Percentiles rank a stretch among this genome's conserved stretches.
phyloP scores from a whole-genome alignment of 805 yeast genomes.

The Yarrowia osloensis region DNA sequence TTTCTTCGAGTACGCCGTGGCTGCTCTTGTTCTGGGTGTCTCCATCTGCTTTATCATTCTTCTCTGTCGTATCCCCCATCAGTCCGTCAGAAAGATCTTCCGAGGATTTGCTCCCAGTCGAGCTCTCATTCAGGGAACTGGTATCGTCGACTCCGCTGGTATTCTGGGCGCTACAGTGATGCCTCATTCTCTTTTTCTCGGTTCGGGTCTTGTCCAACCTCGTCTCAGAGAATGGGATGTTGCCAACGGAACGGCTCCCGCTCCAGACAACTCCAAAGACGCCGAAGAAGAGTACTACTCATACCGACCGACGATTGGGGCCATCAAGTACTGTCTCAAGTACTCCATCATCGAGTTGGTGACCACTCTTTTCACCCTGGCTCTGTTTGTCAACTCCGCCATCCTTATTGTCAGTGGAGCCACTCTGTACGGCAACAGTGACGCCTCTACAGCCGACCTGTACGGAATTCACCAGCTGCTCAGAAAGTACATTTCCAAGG shows the following conservation, averaged over 20 bases:
- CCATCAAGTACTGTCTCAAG: slow-evolving; percentile 70
- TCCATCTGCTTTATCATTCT: slow-evolving; percentile 84
- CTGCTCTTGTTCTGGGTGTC: slow-evolving; percentile 74
- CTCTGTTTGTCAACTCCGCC: slow-evolving; percentile 82
- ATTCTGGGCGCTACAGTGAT: slow-evolving; percentile 91
- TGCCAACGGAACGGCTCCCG: slow-evolving; percentile 52
- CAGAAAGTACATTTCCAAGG: slow-evolving; percentile 60
- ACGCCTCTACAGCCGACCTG: slow-evolving; percentile 74
- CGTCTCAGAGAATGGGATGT: slow-evolving; percentile 77
- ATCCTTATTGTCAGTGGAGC: slow-evolving; percentile 82
- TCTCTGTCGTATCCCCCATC: slow-evolving; percentile 62
- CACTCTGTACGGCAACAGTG: slow-evolving; percentile 68
- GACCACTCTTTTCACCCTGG: slow-evolving; percentile 72
- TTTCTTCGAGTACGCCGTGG: slow-evolving; percentile 78
- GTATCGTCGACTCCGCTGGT: slow-evolving; percentile 78
- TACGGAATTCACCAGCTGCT: slow-evolving; percentile 73
- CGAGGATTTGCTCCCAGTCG: slow-evolving; percentile 64
- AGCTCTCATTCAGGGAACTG: slow-evolving; percentile 57
- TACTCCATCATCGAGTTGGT: slow-evolving; percentile 73
- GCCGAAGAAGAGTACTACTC: slow-evolving; percentile 33
- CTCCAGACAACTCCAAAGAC: slow-evolving; percentile 6
- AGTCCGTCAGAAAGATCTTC: slow-evolving; percentile 60
- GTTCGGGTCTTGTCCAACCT: slow-evolving; percentile 87
- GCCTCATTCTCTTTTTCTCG: slow-evolving; percentile 90
- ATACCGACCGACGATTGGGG: slow-evolving; percentile 71